phyloP scores from a whole-genome alignment of 768 basidiomycete genomes.

The Xanthoconium purpureum region DNA sequence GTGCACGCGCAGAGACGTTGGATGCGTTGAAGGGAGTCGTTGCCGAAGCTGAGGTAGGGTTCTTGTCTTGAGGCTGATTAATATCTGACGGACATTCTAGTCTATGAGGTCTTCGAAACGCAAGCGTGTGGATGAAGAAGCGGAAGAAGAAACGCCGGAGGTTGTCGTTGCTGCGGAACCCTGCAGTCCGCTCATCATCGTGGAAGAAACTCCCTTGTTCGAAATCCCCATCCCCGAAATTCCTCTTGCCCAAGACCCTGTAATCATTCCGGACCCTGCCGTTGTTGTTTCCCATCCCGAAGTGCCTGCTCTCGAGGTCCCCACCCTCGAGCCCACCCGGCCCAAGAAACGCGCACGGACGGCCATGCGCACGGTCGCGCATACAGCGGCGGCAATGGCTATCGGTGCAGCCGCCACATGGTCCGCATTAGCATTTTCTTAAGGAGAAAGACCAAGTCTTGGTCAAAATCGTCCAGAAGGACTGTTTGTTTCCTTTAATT shows the following conservation, averaged over 20 bases:
- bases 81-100: constrained; percentile 26
- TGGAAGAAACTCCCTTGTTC: background rate
- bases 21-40: constrained; percentile 35
- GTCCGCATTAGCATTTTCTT: constrained; percentile 69
- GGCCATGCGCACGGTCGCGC: constrained; percentile 39
- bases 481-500: background rate
- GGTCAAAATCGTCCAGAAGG: background rate
- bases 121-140: constrained; percentile 52
- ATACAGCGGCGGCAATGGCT: constrained; percentile 60
- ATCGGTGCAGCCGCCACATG: constrained; percentile 71
- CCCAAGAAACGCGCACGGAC: constrained; percentile 46
- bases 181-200: background rate
- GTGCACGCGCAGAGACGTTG: constrained; percentile 39
- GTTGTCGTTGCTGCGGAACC: background rate
- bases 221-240: constrained; percentile 8
- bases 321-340: constrained; percentile 18
- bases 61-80: constrained; percentile 15
- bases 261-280: background rate
- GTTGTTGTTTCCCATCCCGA: background rate
- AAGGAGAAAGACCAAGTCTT: constrained; percentile 11
- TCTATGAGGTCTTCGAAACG: constrained; percentile 52
- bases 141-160: constrained; percentile 4
- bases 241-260: background rate
- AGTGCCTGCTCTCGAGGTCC: background rate
- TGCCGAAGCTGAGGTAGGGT: constrained; percentile 32